phyloP scores from a whole-genome alignment of 176 grass and related monocot species.

The Lolium rigidum region DNA sequence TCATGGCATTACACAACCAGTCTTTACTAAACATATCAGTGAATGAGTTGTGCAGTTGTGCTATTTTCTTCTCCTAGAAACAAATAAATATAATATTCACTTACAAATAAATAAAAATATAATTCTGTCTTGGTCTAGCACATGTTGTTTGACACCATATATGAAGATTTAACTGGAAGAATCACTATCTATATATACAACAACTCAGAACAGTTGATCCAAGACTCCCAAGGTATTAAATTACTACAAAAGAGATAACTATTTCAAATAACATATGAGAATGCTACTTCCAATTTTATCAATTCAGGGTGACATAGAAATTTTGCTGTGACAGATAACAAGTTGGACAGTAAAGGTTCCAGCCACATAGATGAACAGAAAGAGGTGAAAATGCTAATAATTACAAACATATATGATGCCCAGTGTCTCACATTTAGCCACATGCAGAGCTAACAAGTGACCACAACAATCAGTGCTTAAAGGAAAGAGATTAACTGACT shows the following conservation, averaged over 20 bases:
- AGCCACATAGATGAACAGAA: background rate
- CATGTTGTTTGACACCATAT: background rate
- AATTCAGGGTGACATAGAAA: background rate
- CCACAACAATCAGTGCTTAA: background rate
- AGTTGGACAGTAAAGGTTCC: background rate
- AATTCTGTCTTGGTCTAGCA: background rate
- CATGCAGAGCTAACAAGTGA: background rate
- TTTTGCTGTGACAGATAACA: background rate
- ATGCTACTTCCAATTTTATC: background rate
- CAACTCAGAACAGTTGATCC: background rate
- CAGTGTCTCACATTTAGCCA: background rate
- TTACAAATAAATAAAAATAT: background rate
- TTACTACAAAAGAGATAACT: background rate
- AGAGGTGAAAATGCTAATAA: background rate
- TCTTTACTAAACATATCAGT: background rate
- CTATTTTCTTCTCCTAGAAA: background rate
- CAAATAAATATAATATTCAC: background rate
- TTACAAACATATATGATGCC: background rate
- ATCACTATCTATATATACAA: background rate
- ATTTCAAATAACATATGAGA: background rate
- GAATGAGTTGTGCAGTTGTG: background rate
- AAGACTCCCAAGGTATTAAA: background rate
- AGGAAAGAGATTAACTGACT: conserved; percentile 9
- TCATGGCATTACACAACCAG: background rate
- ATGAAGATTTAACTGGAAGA: background rate